Percentiles rank a stretch among this genome's conserved stretches.
Evolutionary conservation across 2,329 filamentous ascomycete species (phyloP).

Genomic region (Hypomyces rosellus): DNA sequence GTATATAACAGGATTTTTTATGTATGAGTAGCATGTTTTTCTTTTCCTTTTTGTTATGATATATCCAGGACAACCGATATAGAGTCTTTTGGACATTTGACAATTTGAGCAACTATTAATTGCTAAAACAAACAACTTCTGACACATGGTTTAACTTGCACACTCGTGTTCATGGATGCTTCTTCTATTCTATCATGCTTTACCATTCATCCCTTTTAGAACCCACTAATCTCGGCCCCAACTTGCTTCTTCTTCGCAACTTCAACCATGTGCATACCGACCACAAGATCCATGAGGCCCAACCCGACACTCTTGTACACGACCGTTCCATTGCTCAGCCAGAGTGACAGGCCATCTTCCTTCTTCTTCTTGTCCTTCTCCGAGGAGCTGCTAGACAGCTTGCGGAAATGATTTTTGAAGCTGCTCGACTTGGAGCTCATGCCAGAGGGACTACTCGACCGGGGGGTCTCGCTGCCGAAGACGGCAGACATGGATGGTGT

Average conservation of each 20-base stretch:
- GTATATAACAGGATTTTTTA: background rate
- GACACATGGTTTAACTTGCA: background rate
- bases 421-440: constrained; percentile 26
- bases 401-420: constrained; percentile 27
- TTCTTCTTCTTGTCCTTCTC: constrained; percentile 33
- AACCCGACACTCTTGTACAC: constrained; percentile 64
- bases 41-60: background rate
- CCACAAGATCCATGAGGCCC: constrained; percentile 59
- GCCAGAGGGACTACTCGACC: constrained; percentile 26
- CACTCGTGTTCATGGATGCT: background rate
- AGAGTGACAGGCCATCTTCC: constrained; percentile 46
- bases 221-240: constrained; percentile 42
- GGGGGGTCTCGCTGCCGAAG: constrained; percentile 24
- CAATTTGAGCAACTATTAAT: too few relatives aligned
- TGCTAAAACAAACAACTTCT: background rate
- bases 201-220: constrained; percentile 8
- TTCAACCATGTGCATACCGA: constrained; percentile 52
- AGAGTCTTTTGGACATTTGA: too few relatives aligned
- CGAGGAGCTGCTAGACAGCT: constrained; percentile 20
- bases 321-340: constrained; percentile 57
- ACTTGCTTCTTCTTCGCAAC: constrained; percentile 49
- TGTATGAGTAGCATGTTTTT: constrained; percentile 19
- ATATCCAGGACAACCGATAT: too few relatives aligned
- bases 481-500: constrained; percentile 37
- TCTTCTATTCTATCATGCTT: too few relatives aligned